Evolutionary conservation across 2,329 filamentous ascomycete species (phyloP).

Genomic region (Aspergillus neotritici): DNA sequence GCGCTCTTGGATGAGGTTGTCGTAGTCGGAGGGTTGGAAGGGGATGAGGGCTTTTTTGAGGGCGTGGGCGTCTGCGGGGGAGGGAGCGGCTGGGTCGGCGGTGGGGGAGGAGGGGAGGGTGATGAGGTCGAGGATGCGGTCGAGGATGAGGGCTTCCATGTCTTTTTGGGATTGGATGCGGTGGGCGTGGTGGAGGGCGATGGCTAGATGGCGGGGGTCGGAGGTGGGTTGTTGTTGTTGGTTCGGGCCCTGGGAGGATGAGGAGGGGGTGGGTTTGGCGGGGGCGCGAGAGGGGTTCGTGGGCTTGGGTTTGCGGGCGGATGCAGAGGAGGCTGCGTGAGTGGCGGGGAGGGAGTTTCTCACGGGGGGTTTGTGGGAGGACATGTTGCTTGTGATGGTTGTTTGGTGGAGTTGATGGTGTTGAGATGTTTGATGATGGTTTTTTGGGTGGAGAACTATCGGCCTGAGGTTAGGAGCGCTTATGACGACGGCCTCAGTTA

Average conservation of each 20-base stretch:
- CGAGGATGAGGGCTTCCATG: constrained; percentile 66
- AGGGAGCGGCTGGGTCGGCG: constrained; percentile 49
- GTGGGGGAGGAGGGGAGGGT: constrained; percentile 52
- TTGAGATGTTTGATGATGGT: no score
- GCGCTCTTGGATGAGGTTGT: constrained; percentile 80
- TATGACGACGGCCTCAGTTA: no score
- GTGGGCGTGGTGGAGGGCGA: constrained; percentile 75
- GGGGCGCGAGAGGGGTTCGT: constrained; percentile 30
- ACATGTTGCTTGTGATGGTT: constrained; percentile 7
- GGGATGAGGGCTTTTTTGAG: constrained; percentile 63
- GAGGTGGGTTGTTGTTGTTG: constrained; percentile 38
- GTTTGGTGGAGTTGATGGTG: background rate
- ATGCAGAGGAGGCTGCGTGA: constrained; percentile 37
- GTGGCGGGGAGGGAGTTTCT: constrained; percentile 50
- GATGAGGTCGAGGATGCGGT: constrained; percentile 65
- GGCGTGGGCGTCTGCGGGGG: constrained; percentile 54
- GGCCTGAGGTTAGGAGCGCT: no score
- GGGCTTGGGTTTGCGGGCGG: constrained; percentile 38
- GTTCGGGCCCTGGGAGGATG: constrained; percentile 22
- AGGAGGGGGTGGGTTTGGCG: constrained; percentile 22
- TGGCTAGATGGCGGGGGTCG: constrained; percentile 48
- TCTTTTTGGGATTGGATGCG: constrained; percentile 78
- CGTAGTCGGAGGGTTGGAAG: constrained; percentile 86
- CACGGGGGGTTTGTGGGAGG: constrained; percentile 50
- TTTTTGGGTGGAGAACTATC: no score